Evolutionary conservation across 2,329 filamentous ascomycete species (phyloP), one percentile per base, ranked within the genome.

Genomic region (Paecilomyces variotii): DNA sequence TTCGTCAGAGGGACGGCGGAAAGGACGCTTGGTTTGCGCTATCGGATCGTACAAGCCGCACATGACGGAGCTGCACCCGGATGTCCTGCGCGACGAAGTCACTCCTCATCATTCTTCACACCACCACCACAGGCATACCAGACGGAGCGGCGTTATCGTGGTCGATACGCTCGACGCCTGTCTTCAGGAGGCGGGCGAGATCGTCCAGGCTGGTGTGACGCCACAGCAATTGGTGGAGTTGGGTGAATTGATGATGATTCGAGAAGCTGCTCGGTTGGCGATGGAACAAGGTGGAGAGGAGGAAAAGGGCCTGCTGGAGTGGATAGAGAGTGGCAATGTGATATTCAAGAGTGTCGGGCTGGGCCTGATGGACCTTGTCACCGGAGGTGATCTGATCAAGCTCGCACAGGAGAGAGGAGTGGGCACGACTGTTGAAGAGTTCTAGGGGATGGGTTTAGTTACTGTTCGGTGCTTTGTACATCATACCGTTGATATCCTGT

Each of bases 31-130:
- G 50, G 71, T 80, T 60, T 70, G 71, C 49, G 75, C 75, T 10
- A 76, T 79, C 49, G 78, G 78, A 27, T 76, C 74, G 12, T 86
- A 86, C 67, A 82, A 87, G 49, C 81, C 83, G 2, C 73, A 89
- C 57, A 96, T 96, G 91, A 80, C 87, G 52, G 93, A 97, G 73
- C 70, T 97, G 19, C 90, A 93, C 11, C 83, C 87, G 0, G 90
- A 89, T 51, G 79, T 97, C 54, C 76, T 97, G 11, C 77, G 81
- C 5, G 84, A 90, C 57, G 83, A 84, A 39, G 83, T 86, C 0
- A 76, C 79, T 1, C 61, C 66, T 4, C 61, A 68, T 26, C 57
- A 62, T 11, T 65, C 72, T 14, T 78, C 82, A 56, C 76, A 79
- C 45, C 76, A 77, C 55, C 80, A 82, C 61, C 74, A 77, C 59